Evolutionary conservation across 2,329 filamentous ascomycete species (phyloP).

Genomic region (Pezicula neosporulosa): DNA sequence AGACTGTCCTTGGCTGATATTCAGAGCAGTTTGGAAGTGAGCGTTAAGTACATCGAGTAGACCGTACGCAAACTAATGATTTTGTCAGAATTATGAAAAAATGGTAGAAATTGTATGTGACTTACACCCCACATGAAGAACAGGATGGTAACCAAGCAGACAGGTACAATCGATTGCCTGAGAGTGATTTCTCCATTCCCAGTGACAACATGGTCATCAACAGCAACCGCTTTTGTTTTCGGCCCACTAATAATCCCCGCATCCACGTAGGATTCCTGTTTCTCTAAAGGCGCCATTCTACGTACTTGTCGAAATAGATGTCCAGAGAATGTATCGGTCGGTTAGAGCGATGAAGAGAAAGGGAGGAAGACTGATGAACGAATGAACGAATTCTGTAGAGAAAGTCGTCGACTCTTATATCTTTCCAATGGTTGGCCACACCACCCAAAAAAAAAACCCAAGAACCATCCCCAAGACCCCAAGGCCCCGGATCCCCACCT

Average conservation of each 20-base stretch:
- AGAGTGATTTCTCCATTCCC: constrained; percentile 58
- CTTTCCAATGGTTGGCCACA: too few species aligned
- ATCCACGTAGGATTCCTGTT: too few species aligned
- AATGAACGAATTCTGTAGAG: too few species aligned
- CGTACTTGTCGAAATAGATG: too few species aligned
- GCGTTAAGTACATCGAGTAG: constrained; percentile 76
- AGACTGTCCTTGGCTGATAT: constrained; percentile 52
- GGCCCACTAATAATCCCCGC: not conserved
- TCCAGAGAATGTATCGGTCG: too few species aligned
- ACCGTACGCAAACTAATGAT: constrained; percentile 68
- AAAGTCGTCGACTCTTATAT: too few species aligned
- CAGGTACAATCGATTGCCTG: constrained; percentile 56
- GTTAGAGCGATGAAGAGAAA: too few species aligned
- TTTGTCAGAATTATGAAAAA: not conserved
- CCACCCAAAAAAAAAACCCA: too few species aligned
- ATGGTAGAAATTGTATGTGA: not conserved
- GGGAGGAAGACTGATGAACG: too few species aligned
- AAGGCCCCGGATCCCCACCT: too few species aligned
- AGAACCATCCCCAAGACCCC: too few species aligned
- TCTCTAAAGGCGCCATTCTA: too few species aligned
- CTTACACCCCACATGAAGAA: constrained; percentile 76
- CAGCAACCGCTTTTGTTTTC: constrained; percentile 17
- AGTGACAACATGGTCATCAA: constrained; percentile 67
- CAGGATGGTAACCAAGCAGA: constrained; percentile 60
- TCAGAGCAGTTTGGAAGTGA: constrained; percentile 51